Base-by-base conservation (phyloP, 352 stramenopile species). In the Pythium aquatile region DNA sequence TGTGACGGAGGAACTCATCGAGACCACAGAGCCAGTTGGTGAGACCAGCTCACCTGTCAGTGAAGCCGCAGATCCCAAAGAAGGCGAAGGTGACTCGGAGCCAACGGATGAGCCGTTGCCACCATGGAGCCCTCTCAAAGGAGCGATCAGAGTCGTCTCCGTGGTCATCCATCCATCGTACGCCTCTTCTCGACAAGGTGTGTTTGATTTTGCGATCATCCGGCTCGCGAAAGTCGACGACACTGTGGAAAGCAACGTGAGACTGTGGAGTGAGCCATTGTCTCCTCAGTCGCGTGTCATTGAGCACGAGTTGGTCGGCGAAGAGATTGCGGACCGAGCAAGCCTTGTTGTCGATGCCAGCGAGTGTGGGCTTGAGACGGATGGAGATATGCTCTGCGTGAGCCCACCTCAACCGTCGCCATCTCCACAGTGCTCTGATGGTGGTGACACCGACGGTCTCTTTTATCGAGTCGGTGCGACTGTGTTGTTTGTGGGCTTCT, bases 191-290 rank as follows among this genome's bases (percentile, higher is more conserved):
- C 56, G 44, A 20, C 49, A 56, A 2, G 0, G 39, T 3, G 52
- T 44, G 11, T 61, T 51, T 55, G 65, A 71, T 53, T 63, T 71
- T 55, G 65, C 65, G 7, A 71, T 66, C 35, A 55, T 71, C 20
- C 37, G 66, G 24, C 33, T 65, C 17, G 10, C 20, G 13, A 33
- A 58, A 2, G 9, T 42, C 8, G 30, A 44, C 13, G 28, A 53
- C 1, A 9, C 26, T 1, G 32, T 17, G 2, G 20, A 58, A 20
- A 26, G 8, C 10, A 40, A 20, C 17, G 48, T 70, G 10, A 30
- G 13, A 17, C 29, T 61, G 2, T 42, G 58, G 46, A 56, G 47
- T 2, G 55, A 63, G 30, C 11, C 9, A 8, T 39, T 70, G 8
- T 2, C 49, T 0, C 7, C 42, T 2, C 48, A 58, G n/a, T 17